Evolutionary conservation across 1,284 basidiomycete genomes (phyloP), one percentile per base, ranked within the genome.

Genomic region (Dichomitus squalens): DNA sequence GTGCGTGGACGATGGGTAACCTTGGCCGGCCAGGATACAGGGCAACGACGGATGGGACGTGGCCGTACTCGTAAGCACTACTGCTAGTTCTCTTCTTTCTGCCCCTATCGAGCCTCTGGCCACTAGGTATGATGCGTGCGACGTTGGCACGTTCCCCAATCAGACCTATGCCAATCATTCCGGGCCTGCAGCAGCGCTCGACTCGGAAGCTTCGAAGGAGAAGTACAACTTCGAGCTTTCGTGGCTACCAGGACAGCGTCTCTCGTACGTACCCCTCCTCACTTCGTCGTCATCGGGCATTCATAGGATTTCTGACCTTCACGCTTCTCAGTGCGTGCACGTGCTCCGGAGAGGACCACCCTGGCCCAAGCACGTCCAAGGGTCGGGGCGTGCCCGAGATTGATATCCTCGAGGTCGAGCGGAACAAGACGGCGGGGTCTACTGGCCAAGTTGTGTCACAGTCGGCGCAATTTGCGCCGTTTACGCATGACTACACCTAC

Each of bases 1-100:
- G 83, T 75, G 72, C 68, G 71, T 96, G 94, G 94, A 92, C 90
- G 6, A 92, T 97, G 90, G 94, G 94, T 3, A 96, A 96, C 68
- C 80, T 97, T 3, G 94, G 88, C 1, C 77, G 94, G 51, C 86
- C 93, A 0, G 94, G 93, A 3, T 89, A 93, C 70, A 80, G 87
- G 20, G 92, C 89, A 0, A 88, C 90, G 0, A 88, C 89, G 2
- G 91, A 95, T 54, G 94, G 92, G 7, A 79, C 83, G 66, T 92
- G 88, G 88, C 90, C 88, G 1, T 89, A 87, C 68, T 73, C 75
- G 70, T 73, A 58, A 61, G 71, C 67, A 20, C 41, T 14, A 7
- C 23, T 48, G 35, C 85, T 83, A 33, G 70, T 83, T 83, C 47
- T 18, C 25, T 18, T 23, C 41, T 21, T 20, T 44, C 18, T 29